phyloP scores from a whole-genome alignment of 306 rosid genomes.

The Medicago lupulina region DNA sequence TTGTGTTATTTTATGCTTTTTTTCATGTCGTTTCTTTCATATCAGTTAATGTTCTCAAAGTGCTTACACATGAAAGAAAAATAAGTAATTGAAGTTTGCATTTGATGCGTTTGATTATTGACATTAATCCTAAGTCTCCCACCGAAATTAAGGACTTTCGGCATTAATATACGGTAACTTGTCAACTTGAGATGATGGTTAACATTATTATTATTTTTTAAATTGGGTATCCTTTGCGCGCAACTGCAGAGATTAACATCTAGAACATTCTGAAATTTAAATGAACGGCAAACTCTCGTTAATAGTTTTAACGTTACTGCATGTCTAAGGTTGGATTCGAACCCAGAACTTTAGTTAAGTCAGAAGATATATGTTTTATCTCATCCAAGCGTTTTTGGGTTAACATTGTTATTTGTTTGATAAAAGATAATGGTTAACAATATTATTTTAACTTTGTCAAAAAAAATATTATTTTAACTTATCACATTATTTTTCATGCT shows the following conservation, averaged over 20 bases:
- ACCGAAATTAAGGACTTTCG: constrained; percentile 42
- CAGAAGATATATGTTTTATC: too few relatives aligned
- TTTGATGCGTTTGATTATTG: constrained; percentile 37
- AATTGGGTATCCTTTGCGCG: too few relatives aligned
- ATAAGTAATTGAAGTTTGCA: constrained; percentile 33
- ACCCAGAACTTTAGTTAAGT: too few relatives aligned
- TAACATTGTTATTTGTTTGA: constrained; percentile 40
- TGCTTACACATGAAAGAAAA: constrained; percentile 10
- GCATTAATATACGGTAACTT: background rate
- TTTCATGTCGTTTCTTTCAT: background rate
- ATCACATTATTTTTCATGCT: background rate
- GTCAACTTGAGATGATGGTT: constrained; percentile 1
- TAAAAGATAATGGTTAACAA: too few relatives aligned
- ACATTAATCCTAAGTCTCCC: constrained; percentile 34
- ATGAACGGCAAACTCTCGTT: too few relatives aligned
- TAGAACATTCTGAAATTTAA: too few relatives aligned
- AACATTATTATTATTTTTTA: too few relatives aligned
- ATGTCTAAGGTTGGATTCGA: too few relatives aligned
- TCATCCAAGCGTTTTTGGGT: too few relatives aligned
- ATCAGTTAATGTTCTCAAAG: constrained; percentile 4
- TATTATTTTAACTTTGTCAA: constrained; percentile 22
- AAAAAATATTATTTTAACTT: constrained; percentile 23
- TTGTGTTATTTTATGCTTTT: background rate
- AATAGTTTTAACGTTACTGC: too few relatives aligned
- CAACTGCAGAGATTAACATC: too few relatives aligned